These are phyloP conservation scores for Aspergillus aculeatus DNA, from an alignment of 2,329 filamentous ascomycete genomes.

Conservation along the genomic window DNA sequence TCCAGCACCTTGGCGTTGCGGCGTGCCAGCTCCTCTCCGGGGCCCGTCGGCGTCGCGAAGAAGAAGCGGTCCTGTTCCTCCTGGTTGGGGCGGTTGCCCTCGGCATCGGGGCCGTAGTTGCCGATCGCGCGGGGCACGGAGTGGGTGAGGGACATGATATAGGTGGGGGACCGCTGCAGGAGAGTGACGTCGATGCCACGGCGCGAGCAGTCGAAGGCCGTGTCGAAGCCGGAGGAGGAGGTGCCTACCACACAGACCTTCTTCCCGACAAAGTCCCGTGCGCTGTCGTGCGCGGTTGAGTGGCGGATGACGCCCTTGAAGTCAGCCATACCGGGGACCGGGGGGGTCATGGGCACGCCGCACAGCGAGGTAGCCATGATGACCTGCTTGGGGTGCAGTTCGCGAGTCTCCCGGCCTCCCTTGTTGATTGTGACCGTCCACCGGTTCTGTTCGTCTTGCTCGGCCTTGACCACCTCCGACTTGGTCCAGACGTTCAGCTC, in stretches of 20 bases:
- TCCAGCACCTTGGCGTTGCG: constrained; percentile 23
- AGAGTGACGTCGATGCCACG: constrained; percentile 29
- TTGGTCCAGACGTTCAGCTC: constrained; percentile 30
- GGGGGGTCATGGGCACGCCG: constrained; percentile 29
- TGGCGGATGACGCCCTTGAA: constrained; percentile 26
- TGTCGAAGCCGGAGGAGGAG: constrained; percentile 31
- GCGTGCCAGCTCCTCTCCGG: constrained; percentile 18
- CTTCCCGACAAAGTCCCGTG: constrained; percentile 28
- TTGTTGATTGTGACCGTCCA: constrained; percentile 26
- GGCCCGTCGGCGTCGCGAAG: constrained; percentile 2
- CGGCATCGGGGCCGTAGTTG: constrained; percentile 17
- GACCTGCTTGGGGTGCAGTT: constrained; percentile 25
- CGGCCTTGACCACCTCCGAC: constrained; percentile 21
- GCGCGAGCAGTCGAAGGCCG: constrained; percentile 26
- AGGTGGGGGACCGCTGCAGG: constrained; percentile 33
- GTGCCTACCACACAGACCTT: constrained; percentile 31
- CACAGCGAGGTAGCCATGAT: constrained; percentile 27
- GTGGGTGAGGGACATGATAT: constrained; percentile 30
- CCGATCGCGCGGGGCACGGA: constrained; percentile 28
- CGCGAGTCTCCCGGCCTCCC: constrained; percentile 21
- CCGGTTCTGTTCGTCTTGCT: constrained; percentile 18
- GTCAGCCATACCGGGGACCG: constrained; percentile 29
- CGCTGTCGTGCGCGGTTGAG: constrained; percentile 22
- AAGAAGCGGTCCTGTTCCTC: constrained; percentile 7
- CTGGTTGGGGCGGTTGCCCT: constrained; percentile 1